phyloP scores from a whole-genome alignment of 2,329 filamentous ascomycete species.

The Biscogniauxia sp. region DNA sequence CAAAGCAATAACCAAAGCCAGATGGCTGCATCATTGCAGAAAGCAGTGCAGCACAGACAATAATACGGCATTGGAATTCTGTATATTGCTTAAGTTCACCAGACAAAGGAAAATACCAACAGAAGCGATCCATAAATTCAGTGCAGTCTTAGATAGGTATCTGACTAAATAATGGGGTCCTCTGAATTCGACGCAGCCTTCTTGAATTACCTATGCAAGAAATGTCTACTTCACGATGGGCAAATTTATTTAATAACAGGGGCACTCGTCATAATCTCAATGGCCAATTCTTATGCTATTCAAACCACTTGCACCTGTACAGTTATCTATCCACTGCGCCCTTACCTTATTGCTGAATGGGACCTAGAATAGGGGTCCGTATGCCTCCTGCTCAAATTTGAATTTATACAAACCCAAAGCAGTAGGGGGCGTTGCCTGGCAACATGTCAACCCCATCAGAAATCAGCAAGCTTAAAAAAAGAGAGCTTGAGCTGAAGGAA shows the following conservation, averaged over 20 bases:
- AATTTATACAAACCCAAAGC: neutral
- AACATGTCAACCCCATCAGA: neutral
- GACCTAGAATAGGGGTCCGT: too few relatives aligned
- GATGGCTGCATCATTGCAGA: neutral
- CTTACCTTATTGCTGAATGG: too few relatives aligned
- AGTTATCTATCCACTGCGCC: too few relatives aligned
- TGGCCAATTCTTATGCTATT: neutral
- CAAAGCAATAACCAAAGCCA: neutral
- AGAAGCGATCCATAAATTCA: neutral
- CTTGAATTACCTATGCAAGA: neutral
- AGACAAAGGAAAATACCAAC: neutral
- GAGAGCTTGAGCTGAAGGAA: neutral
- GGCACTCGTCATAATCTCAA: neutral
- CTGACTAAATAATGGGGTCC: neutral
- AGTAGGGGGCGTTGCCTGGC: neutral
- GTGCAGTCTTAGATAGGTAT: neutral
- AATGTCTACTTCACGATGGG: neutral
- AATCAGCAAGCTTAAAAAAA: neutral
- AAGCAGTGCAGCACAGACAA: neutral
- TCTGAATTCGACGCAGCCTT: neutral
- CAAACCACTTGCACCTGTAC: neutral
- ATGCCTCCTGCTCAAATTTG: too few relatives aligned
- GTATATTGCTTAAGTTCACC: neutral
- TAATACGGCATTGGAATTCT: neutral
- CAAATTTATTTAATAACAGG: neutral